Conservation (phyloP, 345 rosid species). For the Viola odorata region DNA sequence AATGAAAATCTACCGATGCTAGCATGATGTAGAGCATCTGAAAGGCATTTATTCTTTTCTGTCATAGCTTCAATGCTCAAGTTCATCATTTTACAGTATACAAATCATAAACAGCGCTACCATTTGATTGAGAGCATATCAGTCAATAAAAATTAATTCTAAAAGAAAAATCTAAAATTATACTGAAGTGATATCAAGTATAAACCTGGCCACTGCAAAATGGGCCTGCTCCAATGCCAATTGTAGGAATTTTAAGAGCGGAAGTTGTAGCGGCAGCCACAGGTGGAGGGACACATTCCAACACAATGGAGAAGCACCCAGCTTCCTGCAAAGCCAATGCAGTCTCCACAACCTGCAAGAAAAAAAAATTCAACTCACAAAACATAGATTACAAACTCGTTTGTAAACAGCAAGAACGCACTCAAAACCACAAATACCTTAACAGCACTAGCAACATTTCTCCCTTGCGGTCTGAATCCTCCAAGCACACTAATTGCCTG, state of each 20-base stretch:
- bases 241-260: conserved; percentile 81
- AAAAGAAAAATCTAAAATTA: too few relatives aligned
- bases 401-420: background rate
- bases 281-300: conserved; percentile 84
- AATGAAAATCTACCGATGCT: too few relatives aligned
- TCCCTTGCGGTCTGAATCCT: conserved; percentile 94
- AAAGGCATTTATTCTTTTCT: too few relatives aligned
- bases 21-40: too few relatives aligned
- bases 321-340: conserved; percentile 89
- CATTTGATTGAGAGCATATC: too few relatives aligned
- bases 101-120: too few relatives aligned
- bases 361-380: conserved; percentile 8
- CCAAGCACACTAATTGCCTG: conserved; percentile 98
- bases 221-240: conserved; percentile 96
- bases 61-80: too few relatives aligned
- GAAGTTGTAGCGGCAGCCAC: conserved; percentile 93
- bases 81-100: too few relatives aligned
- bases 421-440: conserved; percentile 37
- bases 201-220: conserved; percentile 92
- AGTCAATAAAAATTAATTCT: too few relatives aligned
- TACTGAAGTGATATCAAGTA: too few relatives aligned
- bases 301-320: conserved; percentile 86
- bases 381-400: background rate
- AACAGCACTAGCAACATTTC: conserved; percentile 62
- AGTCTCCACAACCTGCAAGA: conserved; percentile 80